Base-by-base conservation (phyloP, 305 asterid genomes). In the Petunia hybrid region DNA sequence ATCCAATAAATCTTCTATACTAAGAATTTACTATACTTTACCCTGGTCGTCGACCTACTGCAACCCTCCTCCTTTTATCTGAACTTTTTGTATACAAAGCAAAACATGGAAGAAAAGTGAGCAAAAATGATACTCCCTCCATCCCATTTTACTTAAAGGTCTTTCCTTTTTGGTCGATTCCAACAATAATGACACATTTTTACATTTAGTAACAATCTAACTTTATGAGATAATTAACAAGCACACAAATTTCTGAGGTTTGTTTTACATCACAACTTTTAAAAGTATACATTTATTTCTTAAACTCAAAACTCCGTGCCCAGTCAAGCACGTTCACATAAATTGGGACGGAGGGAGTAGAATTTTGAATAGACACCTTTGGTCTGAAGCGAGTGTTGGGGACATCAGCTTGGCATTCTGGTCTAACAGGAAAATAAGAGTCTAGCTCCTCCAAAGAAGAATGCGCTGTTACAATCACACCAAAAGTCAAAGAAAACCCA, bases 311-410 rank as follows among this genome's bases (percentile, higher is more conserved):
- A 1, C 60, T 55, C 14, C 60, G 12, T 62, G 40, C 40, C 36
- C 8, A 62, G 6, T 31, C 68, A 62, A 62, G 71, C 13, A 36
- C 13, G 45, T 4, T 59, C 64, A 63, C 38, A 63, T 31, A 39
- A 63, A 22, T 22, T 22, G 31, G 31, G 31, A 22, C 31, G 31
- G 31, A 22, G 31, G 31, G 31, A 22, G 31, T 22, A 22, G 31
- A 22, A 22, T 22, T 22, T 22, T 22, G 31, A 22, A 22, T 22
- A 22, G 31, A 22, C 80, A 95, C 99, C 96, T 93, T 86, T 4
- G 98, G 90, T 83, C 91, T 94, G 86, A 95, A 94, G 43, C 93
- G 94, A 71, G 95, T 91, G 87, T 90, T 89, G 61, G 97, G 98
- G 57, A 86, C 93, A 83, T 94, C 96, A 51, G 90, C 97, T 86